A percentile compares a stretch with the other conserved stretches of the same genome.
These are phyloP conservation scores for Didymella exigua DNA, from an alignment of 2,329 filamentous ascomycete species.

Conservation along the genomic window DNA sequence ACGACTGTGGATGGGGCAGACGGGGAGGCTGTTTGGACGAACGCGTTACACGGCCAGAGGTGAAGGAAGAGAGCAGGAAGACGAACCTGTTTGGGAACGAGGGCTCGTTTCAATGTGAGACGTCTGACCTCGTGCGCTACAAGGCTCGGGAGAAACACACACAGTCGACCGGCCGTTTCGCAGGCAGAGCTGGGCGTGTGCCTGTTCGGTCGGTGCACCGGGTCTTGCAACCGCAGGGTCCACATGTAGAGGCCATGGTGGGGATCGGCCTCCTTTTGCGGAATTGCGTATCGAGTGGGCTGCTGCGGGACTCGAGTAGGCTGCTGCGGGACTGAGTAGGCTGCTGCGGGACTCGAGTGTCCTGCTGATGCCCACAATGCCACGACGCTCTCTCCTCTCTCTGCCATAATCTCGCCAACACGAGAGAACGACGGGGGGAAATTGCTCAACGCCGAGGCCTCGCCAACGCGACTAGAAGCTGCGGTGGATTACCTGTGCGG, in stretches of 20 bases:
- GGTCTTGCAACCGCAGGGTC: conserved; percentile 6
- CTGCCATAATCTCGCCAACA: not conserved
- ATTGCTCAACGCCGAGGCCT: conserved; percentile 2
- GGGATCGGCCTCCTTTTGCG: not conserved
- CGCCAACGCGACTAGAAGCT: conserved; percentile 10
- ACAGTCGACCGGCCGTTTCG: conserved; percentile 11
- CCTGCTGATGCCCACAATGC: no score
- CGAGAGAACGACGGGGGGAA: not conserved
- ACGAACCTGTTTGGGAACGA: not conserved
- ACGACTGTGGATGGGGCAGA: not conserved
- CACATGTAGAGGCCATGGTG: conserved; percentile 8
- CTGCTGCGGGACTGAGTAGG: no score
- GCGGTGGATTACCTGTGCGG: conserved; percentile 13
- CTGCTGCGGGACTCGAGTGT: no score
- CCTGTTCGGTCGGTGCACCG: conserved; percentile 7
- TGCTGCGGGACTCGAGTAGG: no score
- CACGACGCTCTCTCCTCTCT: no score
- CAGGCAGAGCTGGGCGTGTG: not conserved
- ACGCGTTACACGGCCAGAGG: not conserved
- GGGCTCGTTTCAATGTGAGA: not conserved
- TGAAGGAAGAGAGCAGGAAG: not conserved
- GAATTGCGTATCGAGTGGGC: not conserved
- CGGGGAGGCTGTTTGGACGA: conserved; percentile 5
- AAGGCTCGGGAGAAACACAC: conserved; percentile 3
- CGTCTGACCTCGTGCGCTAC: conserved; percentile 4